Evolutionary conservation across 140 eudicot genomes (phyloP).

Genomic region (Ambrosia hybrid): DNA sequence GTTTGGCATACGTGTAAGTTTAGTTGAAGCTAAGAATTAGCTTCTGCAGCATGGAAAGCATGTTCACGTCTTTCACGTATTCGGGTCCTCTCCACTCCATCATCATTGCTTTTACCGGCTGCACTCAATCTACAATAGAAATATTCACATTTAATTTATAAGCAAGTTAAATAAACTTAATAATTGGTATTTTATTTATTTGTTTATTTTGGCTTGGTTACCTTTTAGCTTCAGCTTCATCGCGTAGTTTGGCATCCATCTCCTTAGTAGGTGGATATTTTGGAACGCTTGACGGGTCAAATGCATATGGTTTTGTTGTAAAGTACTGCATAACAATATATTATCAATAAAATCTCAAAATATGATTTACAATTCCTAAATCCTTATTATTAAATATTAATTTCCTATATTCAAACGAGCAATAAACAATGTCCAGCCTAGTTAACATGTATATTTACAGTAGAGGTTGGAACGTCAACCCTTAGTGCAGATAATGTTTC

Average conservation of each 20-base stretch:
- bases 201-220: slow-evolving; percentile 11
- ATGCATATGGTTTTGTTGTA: slow-evolving; percentile 69
- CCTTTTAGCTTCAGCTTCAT: slow-evolving; percentile 86
- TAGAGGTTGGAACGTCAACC: too few relatives aligned
- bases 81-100: slow-evolving; percentile 58
- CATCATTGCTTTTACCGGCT: slow-evolving; percentile 61
- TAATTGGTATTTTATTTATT: neutral
- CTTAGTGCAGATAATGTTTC: too few relatives aligned
- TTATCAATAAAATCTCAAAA: too few relatives aligned
- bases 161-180: neutral
- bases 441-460: too few relatives aligned
- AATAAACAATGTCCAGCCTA: too few relatives aligned
- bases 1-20: slow-evolving; percentile 67
- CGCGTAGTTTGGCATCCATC: slow-evolving; percentile 80
- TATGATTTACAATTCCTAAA: too few relatives aligned
- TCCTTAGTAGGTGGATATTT: slow-evolving; percentile 83
- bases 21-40: slow-evolving; percentile 87
- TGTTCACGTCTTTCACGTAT: slow-evolving; percentile 55
- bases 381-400: too few relatives aligned
- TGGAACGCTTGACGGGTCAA: slow-evolving; percentile 83
- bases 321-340: slow-evolving; percentile 50
- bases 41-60: slow-evolving; percentile 85
- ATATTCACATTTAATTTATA: neutral
- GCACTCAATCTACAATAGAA: slow-evolving; percentile 56
- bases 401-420: too few relatives aligned